Percentiles rank a stretch among this genome's conserved stretches.
Conservation (phyloP, 805 yeast genomes). For the Lipomyces spencermartinsiae region DNA sequence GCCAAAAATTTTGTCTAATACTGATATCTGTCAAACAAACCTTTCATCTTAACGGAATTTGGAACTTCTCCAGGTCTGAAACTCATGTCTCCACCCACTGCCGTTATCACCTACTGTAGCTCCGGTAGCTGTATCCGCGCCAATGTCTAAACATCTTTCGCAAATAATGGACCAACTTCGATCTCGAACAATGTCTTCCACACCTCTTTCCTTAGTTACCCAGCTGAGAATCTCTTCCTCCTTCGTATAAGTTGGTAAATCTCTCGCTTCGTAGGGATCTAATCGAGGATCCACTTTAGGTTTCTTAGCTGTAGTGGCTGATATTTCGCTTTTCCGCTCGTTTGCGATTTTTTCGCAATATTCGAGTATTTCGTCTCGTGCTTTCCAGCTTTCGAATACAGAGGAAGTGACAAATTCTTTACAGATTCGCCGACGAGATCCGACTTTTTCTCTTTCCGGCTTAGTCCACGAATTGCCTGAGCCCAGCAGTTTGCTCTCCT, state of each 20-base stretch:
- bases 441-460: constrained; percentile 23
- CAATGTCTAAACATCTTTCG: constrained; percentile 35
- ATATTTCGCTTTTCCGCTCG: constrained; percentile 46
- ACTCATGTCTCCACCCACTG: constrained; percentile 24
- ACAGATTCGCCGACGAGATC: constrained; percentile 23
- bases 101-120: constrained; percentile 18
- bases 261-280: constrained; percentile 47
- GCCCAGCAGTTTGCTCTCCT: constrained; percentile 12
- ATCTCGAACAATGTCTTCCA: constrained; percentile 40
- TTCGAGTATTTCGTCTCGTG: constrained; percentile 38
- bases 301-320: constrained; percentile 48
- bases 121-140: constrained; percentile 3
- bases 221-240: constrained; percentile 36
- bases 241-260: constrained; percentile 26
- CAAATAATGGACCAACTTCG: constrained; percentile 35
- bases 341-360: constrained; percentile 37
- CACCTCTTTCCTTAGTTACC: constrained; percentile 35
- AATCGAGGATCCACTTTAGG: constrained; percentile 47
- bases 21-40: background rate
- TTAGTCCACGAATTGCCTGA: constrained; percentile 20
- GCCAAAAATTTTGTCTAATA: background rate
- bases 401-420: constrained; percentile 17
- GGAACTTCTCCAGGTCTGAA: constrained; percentile 19
- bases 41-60: background rate
- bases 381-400: constrained; percentile 40